phyloP scores from a whole-genome alignment of 257 asterid species.

The Plantago elongata region DNA sequence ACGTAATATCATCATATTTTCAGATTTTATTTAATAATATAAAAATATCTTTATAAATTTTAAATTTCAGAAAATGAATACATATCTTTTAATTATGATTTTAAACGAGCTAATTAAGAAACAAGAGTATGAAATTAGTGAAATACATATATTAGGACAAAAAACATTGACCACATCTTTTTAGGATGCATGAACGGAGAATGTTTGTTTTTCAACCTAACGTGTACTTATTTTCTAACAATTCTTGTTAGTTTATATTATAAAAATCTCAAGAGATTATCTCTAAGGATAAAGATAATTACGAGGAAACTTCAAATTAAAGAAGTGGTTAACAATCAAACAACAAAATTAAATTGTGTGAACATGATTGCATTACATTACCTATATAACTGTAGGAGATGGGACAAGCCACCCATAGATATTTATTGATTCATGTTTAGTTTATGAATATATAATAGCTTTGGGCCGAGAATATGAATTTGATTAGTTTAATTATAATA shows the following conservation, averaged over 20 bases:
- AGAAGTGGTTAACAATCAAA: conserved; percentile 45
- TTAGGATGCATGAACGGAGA: no score
- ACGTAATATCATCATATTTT: neutral
- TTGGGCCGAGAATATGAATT: conserved; percentile 26
- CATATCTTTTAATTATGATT: no score
- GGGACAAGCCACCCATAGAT: conserved; percentile 51
- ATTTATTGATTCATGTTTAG: conserved; percentile 1
- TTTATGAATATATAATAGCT: conserved; percentile 12
- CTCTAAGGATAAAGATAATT: conserved; percentile 34
- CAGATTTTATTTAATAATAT: no score
- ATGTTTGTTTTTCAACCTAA: neutral
- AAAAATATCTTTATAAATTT: no score
- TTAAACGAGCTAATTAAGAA: no score
- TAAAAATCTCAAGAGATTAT: neutral
- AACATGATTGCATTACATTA: conserved; percentile 4
- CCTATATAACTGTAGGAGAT: conserved; percentile 33
- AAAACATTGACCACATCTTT: no score
- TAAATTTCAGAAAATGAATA: no score
- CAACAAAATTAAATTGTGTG: conserved; percentile 15
- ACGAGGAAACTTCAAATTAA: conserved; percentile 39
- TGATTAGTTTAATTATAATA: conserved; percentile 1
- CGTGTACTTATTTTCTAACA: neutral
- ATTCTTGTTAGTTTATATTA: neutral
- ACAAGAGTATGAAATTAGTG: no score
- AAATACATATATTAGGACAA: no score